A percentile compares a stretch with the other conserved stretches of the same genome.
phyloP scores from a whole-genome alignment of 306 rosid genomes.

The Cicer pinnatifidum region DNA sequence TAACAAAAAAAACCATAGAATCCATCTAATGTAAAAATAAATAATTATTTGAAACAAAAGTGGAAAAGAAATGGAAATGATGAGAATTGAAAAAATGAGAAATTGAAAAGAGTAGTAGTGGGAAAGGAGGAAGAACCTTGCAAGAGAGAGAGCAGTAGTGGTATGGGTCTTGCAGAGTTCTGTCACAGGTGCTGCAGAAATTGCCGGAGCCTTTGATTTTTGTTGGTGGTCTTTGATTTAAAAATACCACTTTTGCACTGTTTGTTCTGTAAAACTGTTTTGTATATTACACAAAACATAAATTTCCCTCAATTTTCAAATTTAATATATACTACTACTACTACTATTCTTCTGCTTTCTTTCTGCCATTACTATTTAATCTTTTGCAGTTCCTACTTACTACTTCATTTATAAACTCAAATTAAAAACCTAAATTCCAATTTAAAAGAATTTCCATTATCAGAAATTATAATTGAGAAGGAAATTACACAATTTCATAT shows the following conservation, averaged over 20 bases:
- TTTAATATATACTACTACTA: no score
- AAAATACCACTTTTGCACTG: slow-evolving; percentile 88
- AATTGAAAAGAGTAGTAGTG: background rate
- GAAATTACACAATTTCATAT: background rate
- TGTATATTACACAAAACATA: no score
- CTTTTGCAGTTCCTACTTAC: no score
- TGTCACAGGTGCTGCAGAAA: slow-evolving; percentile 80
- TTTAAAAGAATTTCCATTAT: no score
- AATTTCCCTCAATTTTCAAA: no score
- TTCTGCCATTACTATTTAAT: no score
- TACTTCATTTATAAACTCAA: no score
- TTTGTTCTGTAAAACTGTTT: slow-evolving; percentile 82
- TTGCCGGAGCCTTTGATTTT: slow-evolving; percentile 82
- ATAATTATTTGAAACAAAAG: no score
- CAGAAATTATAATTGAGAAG: background rate
- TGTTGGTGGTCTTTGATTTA: slow-evolving; percentile 76
- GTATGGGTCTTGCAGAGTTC: slow-evolving; percentile 83
- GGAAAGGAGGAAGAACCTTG: slow-evolving; percentile 60
- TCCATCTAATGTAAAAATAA: no score
- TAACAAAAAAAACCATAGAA: no score
- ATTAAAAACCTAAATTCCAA: background rate
- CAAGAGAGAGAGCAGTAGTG: slow-evolving; percentile 84
- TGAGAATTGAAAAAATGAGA: background rate
- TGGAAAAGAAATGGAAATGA: background rate
- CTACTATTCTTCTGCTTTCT: no score